phyloP scores from a whole-genome alignment of 2,329 filamentous ascomycete species.

The Colletotrichum sp. region DNA sequence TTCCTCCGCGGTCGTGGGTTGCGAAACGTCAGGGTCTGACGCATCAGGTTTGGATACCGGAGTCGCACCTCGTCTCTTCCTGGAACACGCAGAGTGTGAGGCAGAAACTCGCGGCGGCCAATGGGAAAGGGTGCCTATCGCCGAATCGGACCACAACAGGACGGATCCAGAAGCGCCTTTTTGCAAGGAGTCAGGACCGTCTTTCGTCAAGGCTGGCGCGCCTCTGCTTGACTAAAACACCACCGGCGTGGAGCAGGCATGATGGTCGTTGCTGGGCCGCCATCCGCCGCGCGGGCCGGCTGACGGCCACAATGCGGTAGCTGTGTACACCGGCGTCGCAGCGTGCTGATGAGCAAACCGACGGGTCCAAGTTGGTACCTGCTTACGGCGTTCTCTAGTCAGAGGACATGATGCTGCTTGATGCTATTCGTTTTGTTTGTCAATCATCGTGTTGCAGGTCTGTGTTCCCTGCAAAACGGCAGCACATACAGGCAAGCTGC shows the following conservation, averaged over 20 bases:
- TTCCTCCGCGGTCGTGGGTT: conserved; percentile 17
- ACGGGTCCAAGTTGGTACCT: not conserved
- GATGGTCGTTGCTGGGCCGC: conserved; percentile 19
- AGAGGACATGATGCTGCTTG: not conserved
- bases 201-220: conserved; percentile 18
- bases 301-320: conserved; percentile 14
- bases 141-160: conserved; percentile 24
- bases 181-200: conserved; percentile 6
- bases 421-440: not conserved
- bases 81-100: conserved; percentile 24
- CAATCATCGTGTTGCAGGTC: not conserved
- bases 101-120: conserved; percentile 16
- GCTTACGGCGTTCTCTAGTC: not conserved
- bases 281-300: conserved; percentile 18
- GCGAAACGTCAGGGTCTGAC: conserved; percentile 22
- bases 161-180: conserved; percentile 21
- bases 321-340: not conserved
- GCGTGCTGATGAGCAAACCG: not conserved
- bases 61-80: conserved; percentile 22
- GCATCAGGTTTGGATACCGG: conserved; percentile 21
- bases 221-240: conserved; percentile 20
- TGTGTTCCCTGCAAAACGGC: not conserved
- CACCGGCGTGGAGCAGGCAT: conserved; percentile 16
- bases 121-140: conserved; percentile 19
- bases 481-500: not conserved